phyloP scores from a whole-genome alignment of 164 flowering plant genomes.

The Taxillus chinensis region DNA sequence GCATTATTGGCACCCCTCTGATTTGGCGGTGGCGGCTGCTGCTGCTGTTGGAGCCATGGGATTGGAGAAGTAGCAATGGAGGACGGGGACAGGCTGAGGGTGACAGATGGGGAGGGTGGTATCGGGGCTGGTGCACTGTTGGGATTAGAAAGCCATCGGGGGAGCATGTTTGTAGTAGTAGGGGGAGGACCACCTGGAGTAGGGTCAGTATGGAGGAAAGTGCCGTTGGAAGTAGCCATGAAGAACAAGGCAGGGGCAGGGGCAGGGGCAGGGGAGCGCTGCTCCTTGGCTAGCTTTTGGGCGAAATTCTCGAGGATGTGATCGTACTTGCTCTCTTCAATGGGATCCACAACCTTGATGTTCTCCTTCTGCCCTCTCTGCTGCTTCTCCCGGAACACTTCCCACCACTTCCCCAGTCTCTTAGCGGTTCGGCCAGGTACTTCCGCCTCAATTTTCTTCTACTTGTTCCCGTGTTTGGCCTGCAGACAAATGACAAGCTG shows the following conservation, averaged over 20 bases:
- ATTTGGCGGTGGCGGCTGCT: slow-evolving; percentile 15
- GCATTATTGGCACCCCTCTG: slow-evolving; percentile 13
- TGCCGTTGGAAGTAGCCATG: slow-evolving; percentile 2
- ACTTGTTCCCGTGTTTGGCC: slow-evolving; percentile 43
- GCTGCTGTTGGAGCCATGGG: slow-evolving; percentile 40
- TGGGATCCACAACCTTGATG: neutral
- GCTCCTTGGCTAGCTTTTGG: slow-evolving; percentile 20
- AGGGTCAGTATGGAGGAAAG: slow-evolving; percentile 35
- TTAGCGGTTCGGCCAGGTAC: slow-evolving; percentile 47
- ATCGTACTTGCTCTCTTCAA: slow-evolving; percentile 22
- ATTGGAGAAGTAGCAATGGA: slow-evolving; percentile 17
- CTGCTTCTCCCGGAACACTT: slow-evolving; percentile 46
- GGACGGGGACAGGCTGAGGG: slow-evolving; percentile 19
- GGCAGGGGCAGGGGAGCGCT: slow-evolving; percentile 2
- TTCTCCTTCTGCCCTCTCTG: slow-evolving; percentile 12
- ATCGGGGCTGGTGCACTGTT: slow-evolving; percentile 2
- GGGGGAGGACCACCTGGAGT: neutral
- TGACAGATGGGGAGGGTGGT: slow-evolving; percentile 11
- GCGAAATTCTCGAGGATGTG: slow-evolving; percentile 39
- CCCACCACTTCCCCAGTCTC: slow-evolving; percentile 51
- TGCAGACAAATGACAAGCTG: slow-evolving; percentile 35
- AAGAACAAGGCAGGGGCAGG: slow-evolving; percentile 13
- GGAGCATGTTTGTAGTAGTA: slow-evolving; percentile 3
- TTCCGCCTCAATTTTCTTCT: slow-evolving; percentile 43
- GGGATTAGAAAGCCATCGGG: slow-evolving; percentile 16